Evolutionary conservation across 106 monocot genomes (phyloP).

Genomic region (Acorus calamus): DNA sequence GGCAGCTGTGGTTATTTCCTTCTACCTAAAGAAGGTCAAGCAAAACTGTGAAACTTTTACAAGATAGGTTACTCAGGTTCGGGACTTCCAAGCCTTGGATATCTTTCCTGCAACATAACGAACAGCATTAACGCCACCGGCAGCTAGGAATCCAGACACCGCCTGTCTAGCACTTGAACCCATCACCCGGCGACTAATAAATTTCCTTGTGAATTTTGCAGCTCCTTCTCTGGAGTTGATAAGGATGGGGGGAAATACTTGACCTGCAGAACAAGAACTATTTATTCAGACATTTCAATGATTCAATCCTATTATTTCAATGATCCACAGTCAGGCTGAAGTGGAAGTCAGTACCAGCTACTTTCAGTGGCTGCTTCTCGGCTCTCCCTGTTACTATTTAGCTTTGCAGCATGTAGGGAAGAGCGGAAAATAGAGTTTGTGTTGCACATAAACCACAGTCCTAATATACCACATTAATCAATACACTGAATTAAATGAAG

Average conservation of each 20-base stretch:
- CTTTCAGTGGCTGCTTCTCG: constrained; percentile 1
- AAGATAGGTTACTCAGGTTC: neutral
- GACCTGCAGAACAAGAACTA: constrained; percentile 13
- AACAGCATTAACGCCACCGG: constrained; percentile 60
- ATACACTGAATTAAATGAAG: neutral
- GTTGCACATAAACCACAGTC: constrained; percentile 57
- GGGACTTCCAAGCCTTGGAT: constrained; percentile 68
- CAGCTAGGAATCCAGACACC: constrained; percentile 55
- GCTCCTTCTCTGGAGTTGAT: constrained; percentile 51
- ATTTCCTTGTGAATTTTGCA: constrained; percentile 27
- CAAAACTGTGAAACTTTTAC: too few relatives aligned
- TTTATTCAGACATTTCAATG: neutral
- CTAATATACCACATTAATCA: constrained; percentile 17
- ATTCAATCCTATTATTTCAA: neutral
- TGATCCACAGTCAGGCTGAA: neutral
- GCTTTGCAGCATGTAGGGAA: constrained; percentile 42
- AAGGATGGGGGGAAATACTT: constrained; percentile 3
- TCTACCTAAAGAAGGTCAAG: too few relatives aligned
- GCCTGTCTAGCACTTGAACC: constrained; percentile 70
- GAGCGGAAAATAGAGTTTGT: constrained; percentile 42
- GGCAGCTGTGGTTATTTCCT: too few relatives aligned
- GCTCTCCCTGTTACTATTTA: neutral
- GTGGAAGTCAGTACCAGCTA: constrained; percentile 11
- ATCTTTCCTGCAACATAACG: constrained; percentile 69
- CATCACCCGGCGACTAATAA: constrained; percentile 48